Conservation (phyloP, 768 basidiomycete genomes). For the Candolleomyces efflorescens region DNA sequence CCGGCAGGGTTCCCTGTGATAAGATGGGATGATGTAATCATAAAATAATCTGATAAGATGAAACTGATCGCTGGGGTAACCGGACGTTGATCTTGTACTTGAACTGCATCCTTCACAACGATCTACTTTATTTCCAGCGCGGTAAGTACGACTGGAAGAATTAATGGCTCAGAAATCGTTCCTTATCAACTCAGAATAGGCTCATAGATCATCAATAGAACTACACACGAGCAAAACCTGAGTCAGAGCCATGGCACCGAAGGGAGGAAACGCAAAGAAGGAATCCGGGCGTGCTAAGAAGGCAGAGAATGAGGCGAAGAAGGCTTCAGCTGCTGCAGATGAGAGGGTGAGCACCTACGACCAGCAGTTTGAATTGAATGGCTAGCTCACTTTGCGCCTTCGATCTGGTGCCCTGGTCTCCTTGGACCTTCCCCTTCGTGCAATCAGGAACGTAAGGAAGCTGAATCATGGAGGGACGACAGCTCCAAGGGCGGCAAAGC, state of each 20-base stretch:
- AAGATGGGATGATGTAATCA: no score
- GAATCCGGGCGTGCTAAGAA: slow-evolving; percentile 88
- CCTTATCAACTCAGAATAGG: no score
- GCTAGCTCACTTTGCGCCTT: neutral
- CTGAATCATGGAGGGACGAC: slow-evolving; percentile 62
- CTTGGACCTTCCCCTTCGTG: neutral
- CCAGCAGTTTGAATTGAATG: neutral
- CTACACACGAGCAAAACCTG: no score
- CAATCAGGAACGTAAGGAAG: slow-evolving; percentile 66
- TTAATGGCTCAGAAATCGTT: no score
- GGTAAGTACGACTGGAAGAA: no score
- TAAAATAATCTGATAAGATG: no score
- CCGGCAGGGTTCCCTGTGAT: neutral
- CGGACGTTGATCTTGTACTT: no score
- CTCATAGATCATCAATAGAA: no score
- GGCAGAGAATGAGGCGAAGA: slow-evolving; percentile 85
- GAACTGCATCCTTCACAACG: no score
- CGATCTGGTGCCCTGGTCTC: neutral
- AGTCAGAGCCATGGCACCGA: slow-evolving; percentile 74
- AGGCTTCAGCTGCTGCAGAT: slow-evolving; percentile 54
- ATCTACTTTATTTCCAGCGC: no score
- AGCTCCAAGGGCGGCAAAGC: slow-evolving; percentile 58
- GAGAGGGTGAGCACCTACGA: slow-evolving; percentile 46
- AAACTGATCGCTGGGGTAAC: no score
- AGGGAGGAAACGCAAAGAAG: slow-evolving; percentile 89